phyloP scores from a whole-genome alignment of 2,329 filamentous ascomycete genomes.

The Sporothrix pallida region DNA sequence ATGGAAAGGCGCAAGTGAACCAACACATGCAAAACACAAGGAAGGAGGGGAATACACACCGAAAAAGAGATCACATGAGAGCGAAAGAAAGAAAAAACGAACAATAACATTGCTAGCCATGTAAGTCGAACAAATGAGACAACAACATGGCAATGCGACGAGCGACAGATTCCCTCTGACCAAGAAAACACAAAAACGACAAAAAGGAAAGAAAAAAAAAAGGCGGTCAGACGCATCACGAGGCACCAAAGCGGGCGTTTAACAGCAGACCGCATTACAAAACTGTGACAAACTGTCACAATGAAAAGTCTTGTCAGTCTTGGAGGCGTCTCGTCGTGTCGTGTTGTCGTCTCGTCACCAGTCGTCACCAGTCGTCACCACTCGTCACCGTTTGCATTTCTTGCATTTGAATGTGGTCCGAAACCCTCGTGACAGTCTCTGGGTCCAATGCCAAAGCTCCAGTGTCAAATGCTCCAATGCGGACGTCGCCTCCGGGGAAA shows the following conservation, averaged over 20 bases:
- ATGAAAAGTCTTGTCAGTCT: no score
- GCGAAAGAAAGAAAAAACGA: not conserved
- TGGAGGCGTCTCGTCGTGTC: not conserved
- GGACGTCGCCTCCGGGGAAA: not conserved
- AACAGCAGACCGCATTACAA: not conserved
- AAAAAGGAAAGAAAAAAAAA: not conserved
- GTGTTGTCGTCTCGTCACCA: not conserved
- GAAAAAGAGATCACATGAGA: constrained; percentile 19
- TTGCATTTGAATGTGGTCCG: not conserved
- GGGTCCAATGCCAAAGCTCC: not conserved
- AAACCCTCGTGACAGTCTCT: not conserved
- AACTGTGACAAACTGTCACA: not conserved
- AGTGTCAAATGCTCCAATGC: not conserved
- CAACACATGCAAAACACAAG: not conserved
- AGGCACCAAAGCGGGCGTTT: not conserved
- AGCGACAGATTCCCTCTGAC: not conserved
- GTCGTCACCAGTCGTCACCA: no score
- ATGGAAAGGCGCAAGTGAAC: not conserved
- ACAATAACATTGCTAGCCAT: not conserved
- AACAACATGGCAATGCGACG: not conserved
- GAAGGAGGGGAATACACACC: not conserved
- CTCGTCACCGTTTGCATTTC: not conserved
- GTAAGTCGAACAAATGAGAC: not conserved
- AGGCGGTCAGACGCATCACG: constrained; percentile 14
- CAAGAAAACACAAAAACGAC: not conserved